Base-by-base conservation (phyloP, 441 rosid genomes). In the Pelargonium cotyledonis region DNA sequence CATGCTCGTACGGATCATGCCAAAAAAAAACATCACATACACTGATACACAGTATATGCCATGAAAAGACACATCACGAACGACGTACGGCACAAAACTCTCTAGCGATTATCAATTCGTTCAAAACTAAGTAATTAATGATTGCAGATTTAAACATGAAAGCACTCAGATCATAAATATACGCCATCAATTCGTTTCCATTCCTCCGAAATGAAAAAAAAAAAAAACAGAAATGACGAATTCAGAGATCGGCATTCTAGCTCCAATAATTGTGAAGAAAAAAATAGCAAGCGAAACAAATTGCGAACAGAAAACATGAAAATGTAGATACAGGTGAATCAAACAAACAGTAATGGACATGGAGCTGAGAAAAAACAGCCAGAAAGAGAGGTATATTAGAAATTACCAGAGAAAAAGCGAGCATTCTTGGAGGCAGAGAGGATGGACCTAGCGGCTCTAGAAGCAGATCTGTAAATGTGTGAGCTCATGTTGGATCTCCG, bases 401-500 rank as follows among this genome's bases (percentile, higher is more conserved):
- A 23, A 18, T 21, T 79, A 91, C 97, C 97, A n/a, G 96, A 80
- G 95, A 73, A 87, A 71, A 83, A 79, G 47, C 90, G 85, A 55
- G 91, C 73, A 79, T 72, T 78, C 80, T 85, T 91, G 44, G 96
- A 75, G 64, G 93, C 89, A 5, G 87, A 75, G 69, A 85, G 88
- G 76, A 90, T 81, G 75, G 96, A 83, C 82, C 87, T 85, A 14
- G 89, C 86, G 53, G 91, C 91, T 75, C 78, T 85, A 60, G 91
- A 86, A 78, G 86, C 91, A 76, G 94, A 89, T 86, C 94, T 88
- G 83, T 67, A 76, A 65, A 88, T 80, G 78, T 80, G 91, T 63
- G 90, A 82, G 73, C 89, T 89, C 98, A 90, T 92, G 5, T 69
- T 79, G 23, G 16, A 41, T 31, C 44, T 53, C 29, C 8, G 19